Evolutionary conservation across 164 flowering plant genomes (phyloP), one percentile per base, ranked within the genome.

Genomic region (Berberis thunbergii): DNA sequence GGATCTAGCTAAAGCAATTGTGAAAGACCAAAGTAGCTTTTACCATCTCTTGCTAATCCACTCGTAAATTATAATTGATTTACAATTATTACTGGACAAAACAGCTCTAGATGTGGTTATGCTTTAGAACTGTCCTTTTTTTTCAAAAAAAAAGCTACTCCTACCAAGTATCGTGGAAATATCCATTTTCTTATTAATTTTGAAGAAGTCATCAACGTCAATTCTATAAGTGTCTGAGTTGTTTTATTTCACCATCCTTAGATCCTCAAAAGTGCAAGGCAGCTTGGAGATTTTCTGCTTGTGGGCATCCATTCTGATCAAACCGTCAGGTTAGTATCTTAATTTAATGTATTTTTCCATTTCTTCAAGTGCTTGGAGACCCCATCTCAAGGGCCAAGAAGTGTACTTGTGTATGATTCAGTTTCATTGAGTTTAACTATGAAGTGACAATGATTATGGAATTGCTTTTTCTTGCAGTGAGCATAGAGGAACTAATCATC

Each of bases 231-330:
- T 56, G 11, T 6, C 59, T 56, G 43, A 56, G 41, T 41, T 56
- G 50, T 69, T 42, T 11, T 66, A 49, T 9, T 54, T 46, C 43
- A 2, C 73, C 44, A 49, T 65, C 8, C 67, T 46, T 63, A 93
- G 98, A 88, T 90, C 54, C 69, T 93, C 62, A 86, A 79, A 82
- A 75, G 83, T 75, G 98, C 98, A 65, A 81, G 95, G 50, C 88
- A 75, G 57, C 92, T 88, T 71, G 98, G 98, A 61, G 98, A 93
- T 73, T 93, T 93, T 77, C 85, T 93, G 60, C 97, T 93, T 71
- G 98, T 93, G 64, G 98, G 98, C n/a, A 87, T 93, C 66, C 97
- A 88, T 70, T 80, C 89, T 45, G 98, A 93, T 77, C 96, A 79
- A 73, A 87, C 89, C 67, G 89, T 90, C 79, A 88, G 96, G 98